These are phyloP conservation scores for Collybia sp. DNA, from an alignment of 768 basidiomycete species.

Conservation along the genomic window DNA sequence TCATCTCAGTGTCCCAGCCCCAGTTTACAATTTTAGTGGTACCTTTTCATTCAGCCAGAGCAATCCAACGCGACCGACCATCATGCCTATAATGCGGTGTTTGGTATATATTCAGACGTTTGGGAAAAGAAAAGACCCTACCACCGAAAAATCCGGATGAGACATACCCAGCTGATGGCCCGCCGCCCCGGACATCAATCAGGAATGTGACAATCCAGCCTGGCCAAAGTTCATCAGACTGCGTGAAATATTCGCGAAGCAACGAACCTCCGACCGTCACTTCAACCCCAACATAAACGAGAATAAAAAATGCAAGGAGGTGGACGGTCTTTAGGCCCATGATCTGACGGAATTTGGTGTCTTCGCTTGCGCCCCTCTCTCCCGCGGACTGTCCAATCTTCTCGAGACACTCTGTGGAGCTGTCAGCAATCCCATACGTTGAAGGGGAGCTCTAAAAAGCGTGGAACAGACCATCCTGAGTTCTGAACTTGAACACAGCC, in stretches of 20 bases:
- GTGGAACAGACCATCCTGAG: background rate
- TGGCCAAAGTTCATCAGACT: slow-evolving; percentile 11
- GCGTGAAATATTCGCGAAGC: background rate
- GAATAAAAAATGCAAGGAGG: slow-evolving; percentile 55
- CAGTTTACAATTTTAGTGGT: background rate
- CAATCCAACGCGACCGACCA: slow-evolving; percentile 48
- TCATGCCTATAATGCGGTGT: slow-evolving; percentile 37
- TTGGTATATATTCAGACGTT: background rate
- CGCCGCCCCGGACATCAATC: slow-evolving; percentile 28
- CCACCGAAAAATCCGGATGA: slow-evolving; percentile 21
- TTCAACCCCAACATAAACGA: slow-evolving; percentile 69
- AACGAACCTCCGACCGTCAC: slow-evolving; percentile 47
- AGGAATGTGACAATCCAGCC: slow-evolving; percentile 72
- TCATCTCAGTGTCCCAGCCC: background rate
- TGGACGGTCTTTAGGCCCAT: slow-evolving; percentile 50
- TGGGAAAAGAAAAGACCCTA: slow-evolving; percentile 1
- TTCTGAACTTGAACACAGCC: background rate
- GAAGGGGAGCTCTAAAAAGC: background rate
- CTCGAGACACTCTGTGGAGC: slow-evolving; percentile 37
- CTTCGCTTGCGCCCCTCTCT: slow-evolving; percentile 26
- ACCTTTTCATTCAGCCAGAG: slow-evolving; percentile 54
- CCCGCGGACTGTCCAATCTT: slow-evolving; percentile 39
- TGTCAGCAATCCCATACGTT: background rate
- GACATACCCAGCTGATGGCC: slow-evolving; percentile 26
- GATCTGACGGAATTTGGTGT: slow-evolving; percentile 44